Conservation (phyloP, 768 basidiomycete genomes). For the Suillus fuscotomentosus region DNA sequence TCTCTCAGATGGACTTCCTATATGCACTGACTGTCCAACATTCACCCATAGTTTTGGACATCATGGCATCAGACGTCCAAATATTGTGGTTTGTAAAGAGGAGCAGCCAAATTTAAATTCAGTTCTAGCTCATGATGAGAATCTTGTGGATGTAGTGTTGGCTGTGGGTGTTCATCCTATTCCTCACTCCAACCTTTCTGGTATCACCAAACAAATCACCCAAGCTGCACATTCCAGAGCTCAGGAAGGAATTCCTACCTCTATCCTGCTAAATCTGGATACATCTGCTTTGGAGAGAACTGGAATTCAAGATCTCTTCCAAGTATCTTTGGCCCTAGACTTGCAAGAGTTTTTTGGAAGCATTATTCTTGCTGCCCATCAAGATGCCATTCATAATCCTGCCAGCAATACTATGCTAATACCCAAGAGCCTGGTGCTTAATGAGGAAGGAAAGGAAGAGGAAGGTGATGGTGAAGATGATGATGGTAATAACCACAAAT, state of each 20-base stretch:
- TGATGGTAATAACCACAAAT: no score
- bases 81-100: not conserved
- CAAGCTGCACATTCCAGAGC: not conserved
- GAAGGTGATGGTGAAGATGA: no score
- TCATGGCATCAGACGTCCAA: not conserved
- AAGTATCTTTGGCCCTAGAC: not conserved
- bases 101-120: not conserved
- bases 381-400: not conserved
- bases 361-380: not conserved
- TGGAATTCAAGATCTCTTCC: not conserved
- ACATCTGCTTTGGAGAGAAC: not conserved
- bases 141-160: not conserved
- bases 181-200: not conserved
- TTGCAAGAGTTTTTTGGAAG: not conserved
- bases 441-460: no score
- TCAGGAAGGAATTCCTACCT: not conserved
- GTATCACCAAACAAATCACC: not conserved
- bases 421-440: no score
- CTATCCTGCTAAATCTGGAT: not conserved
- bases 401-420: not conserved
- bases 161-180: not conserved
- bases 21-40: not conserved
- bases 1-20: not conserved
- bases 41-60: not conserved
- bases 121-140: not conserved